Percentiles rank a stretch among this genome's conserved stretches.
Conservation (phyloP, 148 eudicot genomes). For the Hydrangea macrophylla region DNA sequence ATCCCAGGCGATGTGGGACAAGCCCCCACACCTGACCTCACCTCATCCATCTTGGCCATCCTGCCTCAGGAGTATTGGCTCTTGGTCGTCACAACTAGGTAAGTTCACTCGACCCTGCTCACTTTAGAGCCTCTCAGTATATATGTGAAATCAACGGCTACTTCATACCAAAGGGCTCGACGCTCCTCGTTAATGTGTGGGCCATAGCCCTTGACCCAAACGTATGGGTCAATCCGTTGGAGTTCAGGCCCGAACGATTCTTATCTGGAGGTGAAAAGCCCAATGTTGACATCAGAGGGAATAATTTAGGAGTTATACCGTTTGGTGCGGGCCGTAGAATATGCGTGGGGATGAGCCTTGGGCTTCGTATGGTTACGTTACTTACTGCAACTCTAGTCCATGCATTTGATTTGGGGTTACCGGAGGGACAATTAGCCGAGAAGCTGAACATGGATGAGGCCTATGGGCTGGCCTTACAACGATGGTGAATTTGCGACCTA, state of each 20-base stretch:
- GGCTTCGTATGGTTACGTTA: conserved; percentile 77
- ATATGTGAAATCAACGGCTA: conserved; percentile 87
- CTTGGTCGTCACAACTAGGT: too few species aligned
- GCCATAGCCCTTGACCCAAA: conserved; percentile 92
- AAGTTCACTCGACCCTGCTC: too few species aligned
- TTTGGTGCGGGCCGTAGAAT: conserved; percentile 93
- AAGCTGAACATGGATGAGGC: conserved; percentile 87
- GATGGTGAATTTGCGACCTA: conserved; percentile 65
- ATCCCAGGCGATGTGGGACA: too few species aligned
- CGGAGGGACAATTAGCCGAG: conserved; percentile 40
- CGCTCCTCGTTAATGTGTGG: conserved; percentile 87
- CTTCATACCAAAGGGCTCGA: conserved; percentile 67
- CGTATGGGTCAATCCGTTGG: conserved; percentile 61
- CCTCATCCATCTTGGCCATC: too few species aligned
- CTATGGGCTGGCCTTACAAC: conserved; percentile 81
- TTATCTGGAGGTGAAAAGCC: conserved; percentile 74
- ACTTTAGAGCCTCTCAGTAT: too few species aligned
- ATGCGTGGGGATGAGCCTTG: conserved; percentile 86
- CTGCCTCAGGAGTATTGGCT: too few species aligned
- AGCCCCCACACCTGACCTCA: too few species aligned
- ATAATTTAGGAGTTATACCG: conserved; percentile 84
- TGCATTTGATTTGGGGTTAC: conserved; percentile 58
- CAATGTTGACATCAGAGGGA: conserved; percentile 63
- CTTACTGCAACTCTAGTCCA: conserved; percentile 69
- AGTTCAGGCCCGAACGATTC: conserved; percentile 69